Base-by-base conservation (phyloP, 257 asterid genomes). In the Cordia subcordata region DNA sequence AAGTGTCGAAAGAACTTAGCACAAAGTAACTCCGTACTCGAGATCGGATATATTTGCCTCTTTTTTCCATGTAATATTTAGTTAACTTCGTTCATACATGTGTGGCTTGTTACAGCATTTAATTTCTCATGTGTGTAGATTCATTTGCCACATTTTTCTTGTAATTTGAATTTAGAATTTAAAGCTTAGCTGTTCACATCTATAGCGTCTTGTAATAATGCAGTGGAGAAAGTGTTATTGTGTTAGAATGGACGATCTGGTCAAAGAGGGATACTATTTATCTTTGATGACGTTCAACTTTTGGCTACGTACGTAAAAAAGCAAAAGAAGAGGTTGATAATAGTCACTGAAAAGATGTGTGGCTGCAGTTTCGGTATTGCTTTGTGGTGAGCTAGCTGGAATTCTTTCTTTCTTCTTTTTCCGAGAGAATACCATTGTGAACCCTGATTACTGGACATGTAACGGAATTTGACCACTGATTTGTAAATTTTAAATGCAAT, bases 111-210 rank as follows among this genome's bases (percentile, higher is more conserved):
- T 69, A 58, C 64, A 70, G 78, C 66, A 77, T 81, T 42, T 42
- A 8, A 80, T 72, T 75, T 77, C 74, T 70, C 60, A 62, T 38
- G 23, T 69, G 49, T 75, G 81, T 87, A 79, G 82, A 80, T 72
- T 63, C 73, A 69, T 64, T 39, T 10, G 70, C 40, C 46, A 68
- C 67, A 60, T 54, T 67, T 52, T 69, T 57, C 64, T 38, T 66
- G 75, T 75, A 71, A 69, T 75, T 71, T 79, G 65, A 57, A 13
- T 45, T 54, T 45, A 70, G 68, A 65, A 49, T 60, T 73, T 46
- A 40, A 62, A 59, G 64, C 67, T 44, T 69, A 58, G 73, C 65
- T 69, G 64, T 73, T 63, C 53, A 63, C 55, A 38, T 58, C 22
- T 55, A 61, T 64, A 40, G 53, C 59, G 61, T 68, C 54, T 45